Evolutionary conservation across 164 flowering plant species (phyloP).

Genomic region (Piper longum): DNA sequence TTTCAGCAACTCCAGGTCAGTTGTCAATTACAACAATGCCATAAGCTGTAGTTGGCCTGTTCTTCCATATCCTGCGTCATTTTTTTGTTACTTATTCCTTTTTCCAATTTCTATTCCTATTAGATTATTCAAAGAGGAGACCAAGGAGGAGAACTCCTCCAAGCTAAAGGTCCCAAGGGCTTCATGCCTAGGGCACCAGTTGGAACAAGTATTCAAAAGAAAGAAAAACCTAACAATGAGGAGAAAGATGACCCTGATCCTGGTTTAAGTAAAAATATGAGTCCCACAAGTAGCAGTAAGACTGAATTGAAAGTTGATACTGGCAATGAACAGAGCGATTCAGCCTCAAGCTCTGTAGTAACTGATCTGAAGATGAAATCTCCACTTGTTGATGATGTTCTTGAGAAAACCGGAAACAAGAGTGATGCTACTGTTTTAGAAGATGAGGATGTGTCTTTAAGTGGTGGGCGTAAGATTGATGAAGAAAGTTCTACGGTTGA

Average conservation of each 20-base stretch:
- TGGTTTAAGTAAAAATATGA: constrained; percentile 15
- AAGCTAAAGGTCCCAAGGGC: constrained; percentile 48
- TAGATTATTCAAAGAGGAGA: constrained; percentile 67
- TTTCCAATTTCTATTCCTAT: background rate
- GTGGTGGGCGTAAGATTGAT: constrained; percentile 6
- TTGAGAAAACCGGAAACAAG: constrained; percentile 10
- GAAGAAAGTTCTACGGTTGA: constrained; percentile 16
- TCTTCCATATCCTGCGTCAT: background rate
- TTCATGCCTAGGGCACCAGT: constrained; percentile 36
- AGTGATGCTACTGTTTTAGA: constrained; percentile 1
- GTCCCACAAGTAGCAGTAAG: constrained; percentile 9
- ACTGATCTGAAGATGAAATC: background rate
- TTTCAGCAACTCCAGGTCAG: background rate
- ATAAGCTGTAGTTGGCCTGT: background rate
- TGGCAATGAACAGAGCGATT: constrained; percentile 14
- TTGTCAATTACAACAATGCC: background rate
- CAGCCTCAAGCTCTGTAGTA: background rate
- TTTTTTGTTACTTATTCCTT: background rate
- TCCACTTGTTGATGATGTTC: background rate
- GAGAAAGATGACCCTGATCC: constrained; percentile 23
- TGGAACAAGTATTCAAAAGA: constrained; percentile 38
- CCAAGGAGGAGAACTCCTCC: constrained; percentile 34
- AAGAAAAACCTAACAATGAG: constrained; percentile 25
- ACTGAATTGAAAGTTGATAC: constrained; percentile 15
- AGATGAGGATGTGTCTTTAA: constrained; percentile 3